Conservation (phyloP, 352 stramenopile species). For the Pythium sukuiense region DNA sequence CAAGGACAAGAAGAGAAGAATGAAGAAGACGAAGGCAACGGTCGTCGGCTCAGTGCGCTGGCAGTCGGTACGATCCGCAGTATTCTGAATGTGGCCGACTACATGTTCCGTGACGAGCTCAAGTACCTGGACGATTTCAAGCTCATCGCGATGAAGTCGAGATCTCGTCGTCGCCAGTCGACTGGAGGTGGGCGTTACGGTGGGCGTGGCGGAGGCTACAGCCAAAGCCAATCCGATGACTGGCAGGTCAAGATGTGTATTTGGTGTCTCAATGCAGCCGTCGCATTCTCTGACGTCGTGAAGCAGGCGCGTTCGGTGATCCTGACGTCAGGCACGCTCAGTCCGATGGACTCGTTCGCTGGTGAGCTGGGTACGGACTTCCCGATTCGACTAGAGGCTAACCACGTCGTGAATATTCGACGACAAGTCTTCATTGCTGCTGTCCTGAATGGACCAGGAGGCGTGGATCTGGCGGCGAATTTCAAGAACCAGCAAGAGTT, state of each 20-base stretch:
- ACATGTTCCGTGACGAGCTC: slow-evolving; percentile 77
- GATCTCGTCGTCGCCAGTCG: slow-evolving; percentile 26
- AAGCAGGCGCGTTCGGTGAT: slow-evolving; percentile 70
- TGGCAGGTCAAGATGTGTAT: slow-evolving; percentile 82
- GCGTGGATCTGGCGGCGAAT: slow-evolving; percentile 70
- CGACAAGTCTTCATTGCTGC: slow-evolving; percentile 80
- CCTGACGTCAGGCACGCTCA: slow-evolving; percentile 82
- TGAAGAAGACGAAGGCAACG: slow-evolving; percentile 26
- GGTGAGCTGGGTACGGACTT: slow-evolving; percentile 82
- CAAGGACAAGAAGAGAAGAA: background rate
- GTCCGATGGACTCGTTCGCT: slow-evolving; percentile 87
- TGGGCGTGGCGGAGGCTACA: slow-evolving; percentile 16
- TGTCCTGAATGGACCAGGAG: slow-evolving; percentile 65
- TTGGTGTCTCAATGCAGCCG: slow-evolving; percentile 84
- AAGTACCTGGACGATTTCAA: slow-evolving; percentile 87
- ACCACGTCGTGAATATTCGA: slow-evolving; percentile 88
- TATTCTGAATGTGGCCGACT: slow-evolving; percentile 71
- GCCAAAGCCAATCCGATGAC: slow-evolving; percentile 26
- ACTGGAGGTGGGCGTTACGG: background rate
- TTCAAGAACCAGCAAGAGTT: slow-evolving; percentile 84
- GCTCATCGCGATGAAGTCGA: slow-evolving; percentile 53
- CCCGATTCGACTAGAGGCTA: slow-evolving; percentile 77
- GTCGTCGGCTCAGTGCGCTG: slow-evolving; percentile 40
- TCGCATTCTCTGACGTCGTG: slow-evolving; percentile 81
- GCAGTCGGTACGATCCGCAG: slow-evolving; percentile 56